These are phyloP conservation scores for Acanthamoeba triangularis DNA, from an alignment of 208 protist species.

Conservation along the genomic window DNA sequence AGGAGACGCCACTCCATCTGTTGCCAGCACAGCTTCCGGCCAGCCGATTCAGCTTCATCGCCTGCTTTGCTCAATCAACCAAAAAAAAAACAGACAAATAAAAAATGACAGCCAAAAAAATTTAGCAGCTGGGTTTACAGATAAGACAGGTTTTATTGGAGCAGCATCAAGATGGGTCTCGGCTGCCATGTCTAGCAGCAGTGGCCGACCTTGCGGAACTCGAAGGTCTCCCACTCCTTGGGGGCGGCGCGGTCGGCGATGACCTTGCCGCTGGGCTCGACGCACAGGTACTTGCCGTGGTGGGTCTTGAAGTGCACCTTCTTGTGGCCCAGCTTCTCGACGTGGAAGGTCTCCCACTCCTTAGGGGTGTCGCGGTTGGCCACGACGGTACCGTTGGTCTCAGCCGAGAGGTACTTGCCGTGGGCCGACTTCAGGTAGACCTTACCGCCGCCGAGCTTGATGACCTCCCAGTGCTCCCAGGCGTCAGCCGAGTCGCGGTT, in stretches of 20 bases:
- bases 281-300: conserved; percentile 72
- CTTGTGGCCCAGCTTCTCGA: conserved; percentile 6
- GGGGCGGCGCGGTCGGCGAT: conserved; percentile 33
- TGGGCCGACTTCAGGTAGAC: conserved; percentile 59
- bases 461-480: conserved; percentile 52
- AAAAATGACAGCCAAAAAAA: too few relatives aligned
- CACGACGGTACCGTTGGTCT: conserved; percentile 61
- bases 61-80: background rate
- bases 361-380: conserved; percentile 67
- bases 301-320: conserved; percentile 68
- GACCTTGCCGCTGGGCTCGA: conserved; percentile 66
- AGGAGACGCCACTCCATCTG: too few relatives aligned
- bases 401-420: conserved; percentile 62
- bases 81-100: too few relatives aligned
- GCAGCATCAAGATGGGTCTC: background rate
- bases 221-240: conserved; percentile 73
- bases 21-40: background rate
- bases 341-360: conserved; percentile 67
- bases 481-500: background rate
- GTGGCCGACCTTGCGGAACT: background rate
- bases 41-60: background rate
- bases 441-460: conserved; percentile 39
- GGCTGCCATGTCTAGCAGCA: background rate
- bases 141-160: background rate
- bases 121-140: too few relatives aligned